phyloP scores from a whole-genome alignment of 2,329 filamentous ascomycete genomes.

The Cladosporium austrohemisphaericum region DNA sequence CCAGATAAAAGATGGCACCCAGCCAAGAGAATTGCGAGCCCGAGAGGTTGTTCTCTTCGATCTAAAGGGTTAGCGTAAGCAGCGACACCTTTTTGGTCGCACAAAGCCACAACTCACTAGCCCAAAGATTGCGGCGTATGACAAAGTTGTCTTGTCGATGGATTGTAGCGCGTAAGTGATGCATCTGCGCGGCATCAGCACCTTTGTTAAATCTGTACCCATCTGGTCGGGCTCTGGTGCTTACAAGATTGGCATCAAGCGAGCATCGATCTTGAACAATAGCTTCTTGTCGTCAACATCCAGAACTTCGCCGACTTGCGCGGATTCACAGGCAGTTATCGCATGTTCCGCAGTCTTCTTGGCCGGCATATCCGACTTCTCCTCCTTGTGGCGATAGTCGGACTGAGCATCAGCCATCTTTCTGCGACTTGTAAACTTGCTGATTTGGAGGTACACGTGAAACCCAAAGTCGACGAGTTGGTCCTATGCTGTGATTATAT shows the following conservation, averaged over 20 bases:
- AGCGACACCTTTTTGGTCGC: slow-evolving; percentile 24
- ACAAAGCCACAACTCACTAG: slow-evolving; percentile 6
- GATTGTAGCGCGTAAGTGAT: neutral
- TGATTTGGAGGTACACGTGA: no score
- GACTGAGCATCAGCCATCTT: no score
- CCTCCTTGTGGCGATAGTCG: no score
- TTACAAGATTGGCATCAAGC: slow-evolving; percentile 17
- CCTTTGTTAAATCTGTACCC: neutral
- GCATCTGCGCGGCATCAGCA: slow-evolving; percentile 11
- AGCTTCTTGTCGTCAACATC: slow-evolving; percentile 16
- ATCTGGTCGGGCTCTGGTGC: neutral
- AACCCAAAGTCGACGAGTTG: no score
- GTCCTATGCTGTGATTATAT: no score
- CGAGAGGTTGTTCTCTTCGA: slow-evolving; percentile 43
- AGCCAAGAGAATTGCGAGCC: slow-evolving; percentile 51
- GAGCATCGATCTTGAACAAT: slow-evolving; percentile 18
- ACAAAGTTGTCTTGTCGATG: neutral
- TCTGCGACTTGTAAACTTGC: no score
- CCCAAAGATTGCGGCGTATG: neutral
- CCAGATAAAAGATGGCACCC: slow-evolving; percentile 46
- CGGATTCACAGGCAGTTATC: no score
- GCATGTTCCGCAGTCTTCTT: no score
- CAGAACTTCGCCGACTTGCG: slow-evolving; percentile 17
- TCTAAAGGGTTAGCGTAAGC: slow-evolving; percentile 37
- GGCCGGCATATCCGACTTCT: no score